Evolutionary conservation across 75 land plant genomes (phyloP).

Genomic region (Cupressus sempervirens): DNA sequence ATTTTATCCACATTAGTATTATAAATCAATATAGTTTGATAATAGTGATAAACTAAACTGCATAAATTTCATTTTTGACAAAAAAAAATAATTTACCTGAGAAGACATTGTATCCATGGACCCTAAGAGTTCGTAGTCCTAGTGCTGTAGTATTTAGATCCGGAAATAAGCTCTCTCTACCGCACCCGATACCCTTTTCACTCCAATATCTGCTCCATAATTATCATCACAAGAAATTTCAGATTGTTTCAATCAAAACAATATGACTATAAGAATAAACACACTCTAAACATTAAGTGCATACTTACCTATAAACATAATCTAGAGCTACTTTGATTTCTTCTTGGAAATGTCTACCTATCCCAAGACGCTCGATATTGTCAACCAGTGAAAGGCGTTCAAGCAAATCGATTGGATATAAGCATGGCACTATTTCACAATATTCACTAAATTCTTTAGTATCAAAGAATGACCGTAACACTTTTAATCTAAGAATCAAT

Average conservation of each 20-base stretch:
- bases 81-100: background rate
- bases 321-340: background rate
- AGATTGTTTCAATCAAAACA: background rate
- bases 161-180: background rate
- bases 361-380: background rate
- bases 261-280: background rate
- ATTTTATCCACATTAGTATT: background rate
- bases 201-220: background rate
- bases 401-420: background rate
- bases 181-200: background rate
- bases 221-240: background rate
- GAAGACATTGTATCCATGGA: background rate
- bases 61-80: too few species aligned
- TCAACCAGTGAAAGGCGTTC: background rate
- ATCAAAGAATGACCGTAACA: too few species aligned
- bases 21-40: background rate
- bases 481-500: too few species aligned
- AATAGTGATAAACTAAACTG: background rate
- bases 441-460: too few species aligned
- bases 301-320: background rate
- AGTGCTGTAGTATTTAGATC: background rate
- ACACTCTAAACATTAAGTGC: rapidly evolving
- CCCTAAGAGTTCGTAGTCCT: background rate
- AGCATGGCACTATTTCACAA: background rate
- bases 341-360: background rate